Evolutionary conservation across 306 rosid genomes (phyloP).

Genomic region (Ziziphus jujuba): DNA sequence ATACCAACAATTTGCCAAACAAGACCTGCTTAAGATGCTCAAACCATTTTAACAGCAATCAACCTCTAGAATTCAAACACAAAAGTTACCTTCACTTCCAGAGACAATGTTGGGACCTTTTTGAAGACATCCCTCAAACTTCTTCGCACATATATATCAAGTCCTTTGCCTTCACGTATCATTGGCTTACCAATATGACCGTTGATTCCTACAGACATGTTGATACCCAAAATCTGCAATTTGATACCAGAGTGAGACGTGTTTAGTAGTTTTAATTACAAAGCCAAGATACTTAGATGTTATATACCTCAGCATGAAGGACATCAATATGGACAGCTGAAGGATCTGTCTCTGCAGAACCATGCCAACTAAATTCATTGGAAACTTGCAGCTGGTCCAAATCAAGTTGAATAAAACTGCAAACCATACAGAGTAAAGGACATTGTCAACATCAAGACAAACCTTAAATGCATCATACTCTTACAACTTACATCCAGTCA

Average conservation of each 20-base stretch:
- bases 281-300: constrained; percentile 15
- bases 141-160: constrained; percentile 80
- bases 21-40: constrained; percentile 5
- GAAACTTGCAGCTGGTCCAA: constrained; percentile 75
- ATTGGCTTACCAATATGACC: constrained; percentile 88
- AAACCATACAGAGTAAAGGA: constrained; percentile 19
- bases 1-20: neutral
- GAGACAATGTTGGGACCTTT: constrained; percentile 86
- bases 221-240: constrained; percentile 83
- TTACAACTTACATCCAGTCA: constrained; percentile 3
- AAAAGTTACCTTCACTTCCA: constrained; percentile 81
- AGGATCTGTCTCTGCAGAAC: constrained; percentile 76
- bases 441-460: neutral
- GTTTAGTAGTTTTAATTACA: constrained; percentile 7
- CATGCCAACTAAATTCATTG: constrained; percentile 94
- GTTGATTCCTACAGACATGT: constrained; percentile 85
- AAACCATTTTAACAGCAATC: neutral
- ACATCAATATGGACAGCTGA: constrained; percentile 89
- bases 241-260: constrained; percentile 24
- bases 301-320: constrained; percentile 84
- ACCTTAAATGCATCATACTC: neutral
- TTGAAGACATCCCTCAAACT: constrained; percentile 97
- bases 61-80: constrained; percentile 9
- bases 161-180: constrained; percentile 87
- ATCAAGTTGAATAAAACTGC: constrained; percentile 98